Evolutionary conservation across 2,329 filamentous ascomycete species (phyloP), one percentile per base, ranked within the genome.

Genomic region (Ceratocystis cacaofunesta): DNA sequence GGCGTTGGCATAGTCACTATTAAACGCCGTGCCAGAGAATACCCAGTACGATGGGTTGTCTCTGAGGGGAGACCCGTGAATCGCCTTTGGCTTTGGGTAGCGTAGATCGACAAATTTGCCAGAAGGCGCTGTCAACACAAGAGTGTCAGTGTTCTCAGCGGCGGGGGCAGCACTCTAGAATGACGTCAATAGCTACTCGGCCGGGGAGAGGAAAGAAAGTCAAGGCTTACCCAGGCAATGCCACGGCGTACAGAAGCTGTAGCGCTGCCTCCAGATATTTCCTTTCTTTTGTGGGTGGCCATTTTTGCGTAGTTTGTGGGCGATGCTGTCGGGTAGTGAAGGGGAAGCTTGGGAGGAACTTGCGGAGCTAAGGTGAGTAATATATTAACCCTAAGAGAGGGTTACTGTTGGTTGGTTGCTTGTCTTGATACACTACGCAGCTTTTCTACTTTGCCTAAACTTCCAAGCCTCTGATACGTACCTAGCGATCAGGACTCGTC

Each of bases 91-190:
- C 28, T 36, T 62, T 12, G 66, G 71, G 62, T 86, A 75, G 50
- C 86, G 81, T 25, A 87, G 71, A 70, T 88, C 86, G 46, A 88
- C 80, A 71, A 86, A 88, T 46, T 76, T 78, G 36, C 76, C 76
- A 30, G 72, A 71, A 1, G 82, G 80, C 2, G 83, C 83, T 0
- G 85, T 88, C 58, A 88, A 75, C 12, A 88, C 86, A 3, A 87
- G 71, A 0, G 85, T 88, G 1, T 63, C 60, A 10, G 66, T 67
- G 48, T 62, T 48, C 28, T 67, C 66, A 22, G 44, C 43, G n/a
- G 63, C 50, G 22, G 63, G 25, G 10, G 28, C 58, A 7, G 60
- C 50, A 52, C 36, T 44, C 66, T 67, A 25, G 46, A 28, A 36
- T 22, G 19, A 61, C 22, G 55, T 61, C 12, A 30, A 43, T 52